phyloP scores from a whole-genome alignment of 2,329 filamentous ascomycete species.

The Trichoderma cornu-damae region DNA sequence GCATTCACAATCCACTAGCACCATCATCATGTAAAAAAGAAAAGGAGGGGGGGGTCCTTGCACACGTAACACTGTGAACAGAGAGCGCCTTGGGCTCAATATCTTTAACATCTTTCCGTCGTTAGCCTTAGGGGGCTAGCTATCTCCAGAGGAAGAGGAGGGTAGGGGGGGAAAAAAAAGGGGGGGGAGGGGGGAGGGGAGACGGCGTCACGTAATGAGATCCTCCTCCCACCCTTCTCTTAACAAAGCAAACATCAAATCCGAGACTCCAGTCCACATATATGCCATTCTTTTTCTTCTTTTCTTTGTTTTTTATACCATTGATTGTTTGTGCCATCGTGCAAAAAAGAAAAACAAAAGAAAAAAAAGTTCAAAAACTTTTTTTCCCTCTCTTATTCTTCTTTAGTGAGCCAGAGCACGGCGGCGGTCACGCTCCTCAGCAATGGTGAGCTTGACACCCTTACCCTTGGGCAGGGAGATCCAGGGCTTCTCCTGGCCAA shows the following conservation, averaged over 20 bases:
- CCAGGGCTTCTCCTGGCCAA: slow-evolving; percentile 98
- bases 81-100: slow-evolving; percentile 18
- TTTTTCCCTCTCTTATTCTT: slow-evolving; percentile 31
- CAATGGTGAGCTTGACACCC: slow-evolving; percentile 99
- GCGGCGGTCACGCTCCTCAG: slow-evolving; percentile 98
- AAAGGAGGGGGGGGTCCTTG: background rate
- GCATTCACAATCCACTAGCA: background rate
- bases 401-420: slow-evolving; percentile 52
- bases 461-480: slow-evolving; percentile 99
- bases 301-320: slow-evolving; percentile 20
- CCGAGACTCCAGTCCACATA: slow-evolving; percentile 39
- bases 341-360: slow-evolving; percentile 20
- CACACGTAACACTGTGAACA: slow-evolving; percentile 10
- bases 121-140: slow-evolving; percentile 34
- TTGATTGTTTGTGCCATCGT: slow-evolving; percentile 19
- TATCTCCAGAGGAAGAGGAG: slow-evolving; percentile 34
- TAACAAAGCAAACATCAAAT: slow-evolving; percentile 36
- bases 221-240: slow-evolving; percentile 20
- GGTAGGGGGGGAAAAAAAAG: slow-evolving; percentile 25
- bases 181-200: slow-evolving; percentile 23
- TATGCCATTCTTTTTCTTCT: no score
- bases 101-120: slow-evolving; percentile 33
- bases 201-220: slow-evolving; percentile 17
- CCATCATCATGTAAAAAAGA: no score
- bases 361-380: background rate